Conservation (phyloP, 208 protist genomes). For the Phytomonas francai region DNA sequence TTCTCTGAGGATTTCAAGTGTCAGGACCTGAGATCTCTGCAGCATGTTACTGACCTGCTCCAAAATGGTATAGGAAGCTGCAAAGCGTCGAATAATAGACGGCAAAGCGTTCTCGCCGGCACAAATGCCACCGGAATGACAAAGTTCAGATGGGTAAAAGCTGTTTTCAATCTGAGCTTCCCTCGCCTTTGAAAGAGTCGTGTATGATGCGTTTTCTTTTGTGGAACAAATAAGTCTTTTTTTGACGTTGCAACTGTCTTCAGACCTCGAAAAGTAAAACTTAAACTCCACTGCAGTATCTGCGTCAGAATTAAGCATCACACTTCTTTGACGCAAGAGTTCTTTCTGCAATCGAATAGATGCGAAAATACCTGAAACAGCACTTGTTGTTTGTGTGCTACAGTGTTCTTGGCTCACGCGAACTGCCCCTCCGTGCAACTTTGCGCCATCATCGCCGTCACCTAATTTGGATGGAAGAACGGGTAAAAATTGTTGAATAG, state of each 20-base stretch:
- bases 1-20: conserved; percentile 22
- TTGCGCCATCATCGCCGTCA: conserved; percentile 6
- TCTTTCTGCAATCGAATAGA: conserved; percentile 63
- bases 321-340: conserved; percentile 63
- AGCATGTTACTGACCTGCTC: conserved; percentile 52
- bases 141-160: conserved; percentile 75
- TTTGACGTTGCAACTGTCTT: conserved; percentile 54
- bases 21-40: conserved; percentile 58
- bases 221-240: conserved; percentile 32
- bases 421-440: conserved; percentile 11
- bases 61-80: conserved; percentile 26
- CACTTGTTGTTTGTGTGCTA: conserved; percentile 25
- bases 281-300: conserved; percentile 41
- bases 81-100: conserved; percentile 60
- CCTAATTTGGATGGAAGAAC: not conserved
- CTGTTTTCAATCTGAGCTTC: conserved; percentile 34
- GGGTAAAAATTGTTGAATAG: conserved; percentile 33
- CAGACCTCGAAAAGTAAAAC: conserved; percentile 32
- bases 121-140: conserved; percentile 63
- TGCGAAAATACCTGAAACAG: conserved; percentile 30
- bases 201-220: conserved; percentile 16
- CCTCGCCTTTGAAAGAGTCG: not conserved
- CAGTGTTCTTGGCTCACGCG: conserved; percentile 29
- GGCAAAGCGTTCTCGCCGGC: conserved; percentile 42
- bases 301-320: conserved; percentile 56